Evolutionary conservation across 805 yeast genomes (phyloP).

Genomic region (Barnettozyma vustinii): DNA sequence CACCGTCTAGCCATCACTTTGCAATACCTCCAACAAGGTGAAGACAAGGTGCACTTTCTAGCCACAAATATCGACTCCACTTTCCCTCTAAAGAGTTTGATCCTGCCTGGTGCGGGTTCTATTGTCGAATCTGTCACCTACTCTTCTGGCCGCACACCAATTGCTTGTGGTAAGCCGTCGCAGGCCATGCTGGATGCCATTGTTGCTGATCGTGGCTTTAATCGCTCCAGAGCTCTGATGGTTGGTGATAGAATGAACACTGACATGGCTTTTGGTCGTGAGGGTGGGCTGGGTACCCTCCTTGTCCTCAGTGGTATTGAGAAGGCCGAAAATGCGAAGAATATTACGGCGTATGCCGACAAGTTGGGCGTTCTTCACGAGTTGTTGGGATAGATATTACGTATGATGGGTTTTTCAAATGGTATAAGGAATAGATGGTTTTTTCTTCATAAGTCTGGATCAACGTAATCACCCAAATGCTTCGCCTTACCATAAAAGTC

Average conservation of each 20-base stretch:
- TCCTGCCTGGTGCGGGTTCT: conserved; percentile 94
- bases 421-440: not conserved
- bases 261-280: conserved; percentile 86
- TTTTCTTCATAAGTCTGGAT: conserved; percentile 32
- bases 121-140: conserved; percentile 70
- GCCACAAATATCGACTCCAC: conserved; percentile 97
- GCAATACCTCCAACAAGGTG: conserved; percentile 65
- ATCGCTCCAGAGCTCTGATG: conserved; percentile 70
- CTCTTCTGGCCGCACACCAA: conserved; percentile 78
- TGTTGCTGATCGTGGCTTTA: conserved; percentile 50
- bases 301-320: conserved; percentile 92
- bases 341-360: conserved; percentile 57
- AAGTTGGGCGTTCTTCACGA: conserved; percentile 60
- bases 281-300: conserved; percentile 82
- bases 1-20: conserved; percentile 75
- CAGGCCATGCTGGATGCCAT: conserved; percentile 88
- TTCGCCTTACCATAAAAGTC: conserved; percentile 45
- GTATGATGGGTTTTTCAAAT: not conserved
- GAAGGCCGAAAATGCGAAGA: conserved; percentile 54
- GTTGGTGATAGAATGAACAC: conserved; percentile 94
- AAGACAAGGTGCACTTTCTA: conserved; percentile 52
- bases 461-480: conserved; percentile 48
- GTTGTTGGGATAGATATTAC: conserved; percentile 30
- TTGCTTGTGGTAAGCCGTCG: conserved; percentile 90
- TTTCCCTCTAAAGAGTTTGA: conserved; percentile 80